These are phyloP conservation scores for Nepenthes gracilis DNA, from an alignment of 148 eudicot genomes.

Conservation along the genomic window DNA sequence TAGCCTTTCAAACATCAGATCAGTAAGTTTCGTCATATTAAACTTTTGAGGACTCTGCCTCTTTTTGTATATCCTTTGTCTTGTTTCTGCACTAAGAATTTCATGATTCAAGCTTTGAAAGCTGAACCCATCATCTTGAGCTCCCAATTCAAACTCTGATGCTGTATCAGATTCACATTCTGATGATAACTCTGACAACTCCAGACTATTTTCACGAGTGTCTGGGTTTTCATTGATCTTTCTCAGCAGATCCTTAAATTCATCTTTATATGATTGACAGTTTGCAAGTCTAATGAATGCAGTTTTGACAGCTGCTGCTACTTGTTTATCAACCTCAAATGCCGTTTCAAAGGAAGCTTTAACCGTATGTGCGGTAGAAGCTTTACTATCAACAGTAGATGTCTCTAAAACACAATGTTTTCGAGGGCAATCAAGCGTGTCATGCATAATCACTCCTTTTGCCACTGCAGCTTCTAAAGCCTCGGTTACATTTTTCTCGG, in stretches of 20 bases:
- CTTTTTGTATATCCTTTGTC: constrained; percentile 24
- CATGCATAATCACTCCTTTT: constrained; percentile 77
- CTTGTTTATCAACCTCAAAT: constrained; percentile 92
- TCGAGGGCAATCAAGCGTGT: constrained; percentile 41
- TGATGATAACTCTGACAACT: constrained; percentile 24
- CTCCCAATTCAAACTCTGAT: constrained; percentile 26
- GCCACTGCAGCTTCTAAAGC: constrained; percentile 78
- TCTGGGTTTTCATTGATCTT: constrained; percentile 80
- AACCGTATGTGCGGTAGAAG: constrained; percentile 48
- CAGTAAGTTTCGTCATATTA: constrained; percentile 39
- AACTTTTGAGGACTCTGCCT: constrained; percentile 36
- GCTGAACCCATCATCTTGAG: constrained; percentile 14
- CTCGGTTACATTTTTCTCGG: constrained; percentile 57
- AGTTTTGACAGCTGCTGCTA: constrained; percentile 71
- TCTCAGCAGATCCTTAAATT: constrained; percentile 51
- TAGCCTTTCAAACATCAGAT: constrained; percentile 76
- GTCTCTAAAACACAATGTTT: constrained; percentile 47
- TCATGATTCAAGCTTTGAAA: constrained; percentile 9
- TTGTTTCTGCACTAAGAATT: constrained; percentile 2
- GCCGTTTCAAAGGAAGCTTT: constrained; percentile 77
- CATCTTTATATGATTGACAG: constrained; percentile 46
- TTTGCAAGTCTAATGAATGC: constrained; percentile 72
- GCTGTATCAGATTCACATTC: constrained; percentile 51
- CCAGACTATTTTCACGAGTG: constrained; percentile 22
- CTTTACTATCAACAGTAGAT: constrained; percentile 34